Base-by-base conservation (phyloP, 768 basidiomycete species). In the Russula sp. region DNA sequence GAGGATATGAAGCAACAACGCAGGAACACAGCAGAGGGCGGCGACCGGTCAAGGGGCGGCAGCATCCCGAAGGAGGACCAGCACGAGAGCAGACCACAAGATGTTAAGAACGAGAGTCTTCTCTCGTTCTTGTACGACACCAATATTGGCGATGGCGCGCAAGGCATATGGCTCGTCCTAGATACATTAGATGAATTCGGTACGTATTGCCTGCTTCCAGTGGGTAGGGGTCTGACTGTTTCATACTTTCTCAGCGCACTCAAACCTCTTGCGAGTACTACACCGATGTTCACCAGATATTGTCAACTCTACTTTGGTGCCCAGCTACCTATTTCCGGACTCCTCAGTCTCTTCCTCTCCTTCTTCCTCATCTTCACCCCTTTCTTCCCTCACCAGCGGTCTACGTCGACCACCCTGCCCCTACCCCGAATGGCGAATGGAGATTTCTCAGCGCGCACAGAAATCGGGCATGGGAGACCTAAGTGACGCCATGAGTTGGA, bases 351-450 rank as follows among this genome's bases (percentile, higher is more conserved):
- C 54, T 47, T 57, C 60, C 49, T 18, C 54, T 14, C 59, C 65
- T 27, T 49, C 59, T 11, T 39, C 55, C 49, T 4, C 37, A 14
- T 35, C 59, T 10, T 48, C 55, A 4, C 14, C 39, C 1, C 42
- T 37, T 20, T 32, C 48, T 22, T 37, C 50, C 20, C 7, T 32
- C 35, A 5, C n/a, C 4, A 22, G 27, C 18, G 35, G 32, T 32
- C 10, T 35, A 34, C 40, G 11, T 20, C 44, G 14, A 16, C 34
- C 59, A 34, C 34, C 67, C 27, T 60, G 65, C 16, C 69, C 65
- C 6, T 71, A 69, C 35, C 71, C 71, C 18, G 71, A 71, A 52
- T 71, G 71, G 71, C 67, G 71, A 22, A 53, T 67, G 32, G 65
- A 65, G 1, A 57, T 70, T 55, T 53, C 61, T 27, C 61, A 40